Percentiles rank a stretch among this genome's conserved stretches.
Evolutionary conservation across 73 alveolate genomes (phyloP).

Genomic region (Vitrella brassicaformis): DNA sequence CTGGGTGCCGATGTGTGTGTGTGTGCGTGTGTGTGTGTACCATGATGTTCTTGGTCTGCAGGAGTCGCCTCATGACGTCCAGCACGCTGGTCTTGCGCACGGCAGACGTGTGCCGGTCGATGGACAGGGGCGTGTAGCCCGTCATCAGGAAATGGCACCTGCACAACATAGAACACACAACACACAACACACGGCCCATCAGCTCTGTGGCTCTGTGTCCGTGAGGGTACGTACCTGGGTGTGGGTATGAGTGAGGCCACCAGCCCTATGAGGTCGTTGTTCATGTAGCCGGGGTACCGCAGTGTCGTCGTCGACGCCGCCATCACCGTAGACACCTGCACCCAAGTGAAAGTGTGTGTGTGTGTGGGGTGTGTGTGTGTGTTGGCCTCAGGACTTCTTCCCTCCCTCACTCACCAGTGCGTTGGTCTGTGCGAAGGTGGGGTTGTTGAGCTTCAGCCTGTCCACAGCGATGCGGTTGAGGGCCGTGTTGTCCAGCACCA

Average conservation of each 20-base stretch:
- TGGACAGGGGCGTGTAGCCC: slow-evolving; percentile 94
- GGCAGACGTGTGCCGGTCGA: slow-evolving; percentile 76
- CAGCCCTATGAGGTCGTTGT: slow-evolving; percentile 91
- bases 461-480: slow-evolving; percentile 90
- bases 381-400: no score
- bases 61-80: slow-evolving; percentile 90
- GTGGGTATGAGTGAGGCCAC: slow-evolving; percentile 97
- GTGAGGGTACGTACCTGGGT: no score
- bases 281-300: slow-evolving; percentile 98
- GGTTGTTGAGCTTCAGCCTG: slow-evolving; percentile 78
- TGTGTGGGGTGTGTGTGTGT: no score
- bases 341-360: no score
- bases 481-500: slow-evolving; percentile 93
- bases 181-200: no score
- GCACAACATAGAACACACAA: no score
- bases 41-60: slow-evolving; percentile 94
- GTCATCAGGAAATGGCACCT: slow-evolving; percentile 96
- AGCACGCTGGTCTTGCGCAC: slow-evolving; percentile 95
- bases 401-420: slow-evolving; percentile 50
- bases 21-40: slow-evolving; percentile 84
- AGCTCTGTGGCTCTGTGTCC: no score
- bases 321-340: slow-evolving; percentile 74
- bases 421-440: slow-evolving; percentile 82
- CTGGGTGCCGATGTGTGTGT: no score
- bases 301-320: slow-evolving; percentile 94